Evolutionary conservation across 345 rosid species (phyloP), one percentile per base, ranked within the genome.

Genomic region (Salix brachista): DNA sequence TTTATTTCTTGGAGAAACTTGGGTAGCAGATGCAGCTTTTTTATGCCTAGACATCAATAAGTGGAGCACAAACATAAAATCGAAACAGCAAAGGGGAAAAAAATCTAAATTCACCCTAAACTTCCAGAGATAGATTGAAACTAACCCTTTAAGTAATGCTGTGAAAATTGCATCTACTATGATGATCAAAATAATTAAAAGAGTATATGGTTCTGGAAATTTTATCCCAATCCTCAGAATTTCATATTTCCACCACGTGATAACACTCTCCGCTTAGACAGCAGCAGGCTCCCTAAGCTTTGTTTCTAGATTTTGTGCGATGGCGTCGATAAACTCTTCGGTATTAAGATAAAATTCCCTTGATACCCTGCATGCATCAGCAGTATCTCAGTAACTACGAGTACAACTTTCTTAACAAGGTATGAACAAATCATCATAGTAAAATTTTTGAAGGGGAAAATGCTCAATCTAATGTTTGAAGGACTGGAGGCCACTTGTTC

Each of bases 251-350:
- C 34, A 30, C 32, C 37, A 25, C 25, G 0, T 34, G 18, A 17
- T 37, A 71, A 13, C 4, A 46, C 50, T 46, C 50, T 70, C 72
- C 71, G 73, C 39, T 85, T 77, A 88, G 78, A 81, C 83, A 70
- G 67, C 30, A 19, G 87, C 78, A 11, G 89, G 85, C 81, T 85
- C 80, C 77, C 16, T 75, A 69, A 91, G 90, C 87, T 87, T 88
- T 36, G 85, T 32, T 32, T 83, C 81, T 44, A 93, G 90, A 81
- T 84, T 88, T 30, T 80, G 75, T 41, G 90, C 96, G 67, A 95
- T 97, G 13, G 92, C 92, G 81, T 90, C 93, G 1, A 96, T 91
- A 76, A 96, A 96, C 84, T 91, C 92, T 81, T 89, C 97, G 0
- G 99, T 96, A 85, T 77, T 91, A 86, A 93, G 72, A 86, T 84